Evolutionary conservation across 2,329 filamentous ascomycete genomes (phyloP), one percentile per base, ranked within the genome.

Genomic region (Aspergillus tanneri): DNA sequence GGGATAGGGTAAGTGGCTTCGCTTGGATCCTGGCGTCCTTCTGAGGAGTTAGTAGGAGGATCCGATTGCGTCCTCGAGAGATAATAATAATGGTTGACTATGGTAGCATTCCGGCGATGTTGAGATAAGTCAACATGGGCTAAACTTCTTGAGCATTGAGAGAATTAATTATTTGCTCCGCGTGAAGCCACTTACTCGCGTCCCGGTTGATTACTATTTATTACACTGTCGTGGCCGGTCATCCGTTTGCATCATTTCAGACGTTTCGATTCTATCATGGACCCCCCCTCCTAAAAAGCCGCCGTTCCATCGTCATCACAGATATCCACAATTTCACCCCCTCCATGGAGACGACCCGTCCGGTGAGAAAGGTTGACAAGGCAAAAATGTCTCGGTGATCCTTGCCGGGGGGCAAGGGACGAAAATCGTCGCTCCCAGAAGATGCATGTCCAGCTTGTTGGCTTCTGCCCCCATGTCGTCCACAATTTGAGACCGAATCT

Each of bases 81-180:
- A 34, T 34, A 9, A 18, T 7, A 19, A 9, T 28, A 6, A 18
- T 19, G 18, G 7, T n/a, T 19, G 10, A 38, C 14, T 38, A 12
- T 19, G 22, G 36, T 8, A 35, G 41, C 34, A 22, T 30, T 12
- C 28, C 25, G 18, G 24, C 23, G 11, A 19, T 25, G 16, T 42
- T 27, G 23, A 14, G 34, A 35, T 34, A 43, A 43, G 41, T 43
- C 34, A 43, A 35, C 41, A 43, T 24, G 27, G 18, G 2, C 19
- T 43, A 35, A 43, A 28, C n/a, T 30, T 12, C 28, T 22, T 12
- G n/a, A 18, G 16, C 16, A 18, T 34, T 34, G 16, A 34, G n/a
- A n/a, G 16, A 18, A 34, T 34, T 16, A 34, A 34, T 34, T 19
- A 34, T 34, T 34, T 18, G 30, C 14, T 34, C 14, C 8, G 14